A percentile compares a stretch with the other conserved stretches of the same genome.
phyloP scores from a whole-genome alignment of 495 filamentous ascomycete genomes.

The Lasiosphaeris hirsuta region DNA sequence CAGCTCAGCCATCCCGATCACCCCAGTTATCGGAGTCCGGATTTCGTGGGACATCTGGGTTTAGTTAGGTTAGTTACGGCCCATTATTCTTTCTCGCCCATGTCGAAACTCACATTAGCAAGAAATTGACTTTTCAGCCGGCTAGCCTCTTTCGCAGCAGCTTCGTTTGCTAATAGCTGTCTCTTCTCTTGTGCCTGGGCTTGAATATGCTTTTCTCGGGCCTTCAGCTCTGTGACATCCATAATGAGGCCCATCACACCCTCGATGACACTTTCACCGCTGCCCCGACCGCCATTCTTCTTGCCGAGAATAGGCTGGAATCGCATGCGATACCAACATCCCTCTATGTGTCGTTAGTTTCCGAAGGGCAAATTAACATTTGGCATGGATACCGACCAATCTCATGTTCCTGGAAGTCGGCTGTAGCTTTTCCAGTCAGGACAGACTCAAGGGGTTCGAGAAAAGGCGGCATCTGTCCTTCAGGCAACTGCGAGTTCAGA shows the following conservation, averaged over 20 bases:
- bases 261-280: slow-evolving; percentile 48
- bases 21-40: slow-evolving; percentile 65
- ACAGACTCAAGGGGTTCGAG: slow-evolving; percentile 55
- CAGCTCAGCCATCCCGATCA: slow-evolving; percentile 70
- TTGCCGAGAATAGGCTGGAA: slow-evolving; percentile 58
- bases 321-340: slow-evolving; percentile 61
- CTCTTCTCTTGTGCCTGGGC: slow-evolving; percentile 59
- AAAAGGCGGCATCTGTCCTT: slow-evolving; percentile 43
- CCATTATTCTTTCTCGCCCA: not conserved
- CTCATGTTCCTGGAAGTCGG: slow-evolving; percentile 51
- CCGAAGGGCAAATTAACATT: too few species aligned
- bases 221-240: slow-evolving; percentile 64
- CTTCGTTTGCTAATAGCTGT: slow-evolving; percentile 60
- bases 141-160: slow-evolving; percentile 66
- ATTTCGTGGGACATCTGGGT: slow-evolving; percentile 83
- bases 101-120: slow-evolving; percentile 45
- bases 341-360: slow-evolving; percentile 31
- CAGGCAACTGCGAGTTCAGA: slow-evolving; percentile 28
- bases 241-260: slow-evolving; percentile 67
- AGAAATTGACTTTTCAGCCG: slow-evolving; percentile 66
- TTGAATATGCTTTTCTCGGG: slow-evolving; percentile 53
- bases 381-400: slow-evolving; percentile 28
- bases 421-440: slow-evolving; percentile 47
- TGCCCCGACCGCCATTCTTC: slow-evolving; percentile 42
- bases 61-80: not conserved